These are phyloP conservation scores for Phaeosphaeriaceae sp. DNA, from an alignment of 2,329 filamentous ascomycete species.

Conservation along the genomic window DNA sequence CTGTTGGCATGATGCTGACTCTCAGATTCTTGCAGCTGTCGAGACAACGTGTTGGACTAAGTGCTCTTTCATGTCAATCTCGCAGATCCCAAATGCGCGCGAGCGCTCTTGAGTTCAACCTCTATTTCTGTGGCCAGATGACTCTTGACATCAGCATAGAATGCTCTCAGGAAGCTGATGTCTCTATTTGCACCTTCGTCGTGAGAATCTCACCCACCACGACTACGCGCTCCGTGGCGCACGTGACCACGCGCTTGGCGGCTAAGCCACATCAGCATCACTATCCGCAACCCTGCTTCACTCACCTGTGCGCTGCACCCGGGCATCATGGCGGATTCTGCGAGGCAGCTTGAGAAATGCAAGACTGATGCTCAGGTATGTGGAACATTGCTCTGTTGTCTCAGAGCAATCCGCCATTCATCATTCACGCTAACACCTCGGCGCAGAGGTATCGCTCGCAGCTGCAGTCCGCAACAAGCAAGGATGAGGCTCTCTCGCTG, in stretches of 20 bases:
- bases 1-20: not conserved
- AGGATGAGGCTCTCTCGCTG: slow-evolving; percentile 73
- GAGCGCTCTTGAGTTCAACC: not conserved
- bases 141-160: not conserved
- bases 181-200: not conserved
- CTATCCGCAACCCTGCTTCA: not conserved
- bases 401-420: not conserved
- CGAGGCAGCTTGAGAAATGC: slow-evolving; percentile 32
- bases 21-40: not conserved
- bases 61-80: not conserved
- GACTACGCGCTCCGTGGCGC: not conserved
- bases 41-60: not conserved
- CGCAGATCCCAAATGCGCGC: not conserved
- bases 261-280: slow-evolving; percentile 11
- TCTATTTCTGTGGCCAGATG: not conserved
- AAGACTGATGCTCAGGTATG: slow-evolving; percentile 46
- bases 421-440: slow-evolving; percentile 20
- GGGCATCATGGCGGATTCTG: slow-evolving; percentile 37
- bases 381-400: slow-evolving; percentile 13
- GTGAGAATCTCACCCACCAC: not conserved
- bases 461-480: slow-evolving; percentile 60
- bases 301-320: not conserved
- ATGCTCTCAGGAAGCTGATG: not conserved
- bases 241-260: slow-evolving; percentile 16
- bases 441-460: slow-evolving; percentile 45